Evolutionary conservation across 768 basidiomycete genomes (phyloP), one percentile per base, ranked within the genome.

Genomic region (Strobilomyces echinocephalus): DNA sequence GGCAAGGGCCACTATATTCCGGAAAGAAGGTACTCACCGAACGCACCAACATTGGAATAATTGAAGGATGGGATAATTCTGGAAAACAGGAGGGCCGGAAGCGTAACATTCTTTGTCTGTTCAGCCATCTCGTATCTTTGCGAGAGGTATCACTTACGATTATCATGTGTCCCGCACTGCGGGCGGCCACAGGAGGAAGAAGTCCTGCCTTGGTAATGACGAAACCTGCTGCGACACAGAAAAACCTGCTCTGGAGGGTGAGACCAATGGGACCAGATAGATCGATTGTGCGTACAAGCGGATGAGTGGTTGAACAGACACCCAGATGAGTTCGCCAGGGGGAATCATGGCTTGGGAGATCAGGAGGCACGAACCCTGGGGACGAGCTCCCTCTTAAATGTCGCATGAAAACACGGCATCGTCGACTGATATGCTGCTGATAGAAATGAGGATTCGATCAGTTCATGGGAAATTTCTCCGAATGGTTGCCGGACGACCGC

Each of bases 51-150:
- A 60, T 86, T 87, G 34, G 82, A 74, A 1, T 78, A 58, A 9
- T 73, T 77, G 56, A 88, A 85, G 2, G 84, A 79, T 0, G 85
- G 83, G 0, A 89, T 76, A 46, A 89, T 86, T 56, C 81, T 85
- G 8, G 84, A 85, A 66, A 89, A 87, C 73, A 88, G 68, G 14
- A 88, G 74, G 58, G 77, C 78, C 10, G 87, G 87, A 9, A 84
- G 60, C 2, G 81, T 73, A 50, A 88, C 74, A 57, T 85, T 87
- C 72, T 73, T 46, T 38, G 6, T 18, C 18, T 48, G 26, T 42
- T 46, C 30, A 53, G 53, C 11, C 8, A 10, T 24, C 14, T 31
- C 30, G 45, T 9, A 24, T 33, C 24, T 36, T 39, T 21, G 28
- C 3, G 14, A 30, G 34, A 15, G 9, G 24, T 15, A 0, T 10